Evolutionary conservation across 495 filamentous ascomycete species (phyloP), one percentile per base, ranked within the genome.

Genomic region (Pyrenula aspistea): DNA sequence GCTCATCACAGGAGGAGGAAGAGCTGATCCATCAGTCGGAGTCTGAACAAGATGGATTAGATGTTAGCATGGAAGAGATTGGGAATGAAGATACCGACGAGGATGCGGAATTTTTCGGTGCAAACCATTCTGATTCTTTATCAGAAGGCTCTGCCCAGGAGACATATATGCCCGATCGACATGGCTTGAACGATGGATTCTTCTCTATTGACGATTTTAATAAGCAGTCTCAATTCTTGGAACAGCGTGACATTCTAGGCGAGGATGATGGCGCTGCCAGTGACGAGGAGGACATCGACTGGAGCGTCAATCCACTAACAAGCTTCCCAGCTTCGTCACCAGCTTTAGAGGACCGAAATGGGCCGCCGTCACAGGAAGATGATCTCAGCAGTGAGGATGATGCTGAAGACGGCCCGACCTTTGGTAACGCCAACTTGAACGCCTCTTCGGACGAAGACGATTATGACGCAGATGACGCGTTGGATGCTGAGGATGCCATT

Each of bases 141-240:
- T n/a, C n/a, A n/a, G 65, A 62, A 19, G 60, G 55, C 51, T 57
- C 61, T 24, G 63, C 67, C 4, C 68, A 66, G 20, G 61, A 72
- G 31, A 64, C 69, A 55, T 89, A 67, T 55, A 63, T 75, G 12
- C 69, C 80, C 53, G 85, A 89, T 61, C 71, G 70, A 15, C 76
- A 85, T 59, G 85, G 84, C 12, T 69, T 89, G 21, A 98, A 98
- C 66, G 93, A 98, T 64, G 93, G 90, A 2, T 98, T 98, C 72
- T 98, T 98, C 71, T 96, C 89, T 1, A 95, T 98, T 59, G 91
- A 97, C 58, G 84, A 95, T 54, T 98, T 98, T 78, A 98, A 98
- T 77, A 89, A 84, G 62, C 87, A 94, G 63, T 86, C 89, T 2
- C 87, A 95, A 62, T 80, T 84, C 57, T 78, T 94, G 25, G 94